Evolutionary conservation across 768 basidiomycete genomes (phyloP), one percentile per base, ranked within the genome.

Genomic region (Mycena floridula): DNA sequence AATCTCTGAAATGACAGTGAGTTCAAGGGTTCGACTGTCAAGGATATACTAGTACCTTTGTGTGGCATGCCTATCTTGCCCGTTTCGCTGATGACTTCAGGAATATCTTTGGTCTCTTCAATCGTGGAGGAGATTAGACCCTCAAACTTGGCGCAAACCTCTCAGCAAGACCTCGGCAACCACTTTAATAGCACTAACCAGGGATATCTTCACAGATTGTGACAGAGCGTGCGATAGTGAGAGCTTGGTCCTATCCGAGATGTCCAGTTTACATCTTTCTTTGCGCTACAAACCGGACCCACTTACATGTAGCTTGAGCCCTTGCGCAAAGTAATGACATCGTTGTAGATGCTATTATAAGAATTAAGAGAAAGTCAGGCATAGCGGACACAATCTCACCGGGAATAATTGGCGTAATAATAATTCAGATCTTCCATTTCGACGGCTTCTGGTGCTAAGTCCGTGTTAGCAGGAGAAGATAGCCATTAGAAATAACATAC

Each of bases 401-500:
- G 81, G 60, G 91, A 94, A 59, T 97, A 97, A 56, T 93, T 92
- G 6, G 94, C 94, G 59, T 94, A 94, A 57, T 97, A 97, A 62
- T 84, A 96, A 65, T 95, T 95, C 25, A 97, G 69, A 58, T 97
- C 94, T 69, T 97, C 94, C 88, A 90, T 93, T 64, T 97, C 93
- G 22, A 93, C 72, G 50, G 87, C 85, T 25, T 94, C 86, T n/a
- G 85, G 71, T 26, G 83, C 90, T 91, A 43, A 37, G 9, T 21
- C 40, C 32, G 39, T 26, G 40, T 26, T 24, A 22, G 37, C 37
- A n/a, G 26, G 36, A 47, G 36, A 20, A 50, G 32, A n/a, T 30
- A 24, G 12, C 21, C 7, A 42, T 25, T 4, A 24, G 23, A 37
- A 13, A 40, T 38, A 21, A 55, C 74, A 46, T 56, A 89, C 89